These are phyloP conservation scores for Gnomoniopsis sp. DNA, from an alignment of 2,329 filamentous ascomycete genomes.

Conservation along the genomic window DNA sequence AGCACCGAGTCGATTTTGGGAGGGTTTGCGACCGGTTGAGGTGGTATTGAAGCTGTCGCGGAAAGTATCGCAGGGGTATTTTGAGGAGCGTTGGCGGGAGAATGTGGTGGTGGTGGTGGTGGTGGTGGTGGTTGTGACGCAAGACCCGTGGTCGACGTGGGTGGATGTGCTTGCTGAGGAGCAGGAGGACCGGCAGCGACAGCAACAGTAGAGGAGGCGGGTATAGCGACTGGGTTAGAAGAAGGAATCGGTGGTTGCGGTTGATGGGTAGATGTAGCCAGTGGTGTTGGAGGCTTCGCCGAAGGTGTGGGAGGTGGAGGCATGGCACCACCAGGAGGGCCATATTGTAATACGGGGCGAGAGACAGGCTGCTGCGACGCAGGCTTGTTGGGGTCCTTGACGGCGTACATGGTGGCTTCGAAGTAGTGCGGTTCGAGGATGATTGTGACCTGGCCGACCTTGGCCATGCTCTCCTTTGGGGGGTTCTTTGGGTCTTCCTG, in stretches of 20 bases:
- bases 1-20: constrained; percentile 28
- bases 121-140: constrained; percentile 19
- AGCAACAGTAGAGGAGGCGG: constrained; percentile 12
- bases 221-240: constrained; percentile 18
- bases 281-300: constrained; percentile 22
- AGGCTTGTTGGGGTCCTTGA: constrained; percentile 60
- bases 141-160: constrained; percentile 17
- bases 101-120: constrained; percentile 8
- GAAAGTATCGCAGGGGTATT: constrained; percentile 11
- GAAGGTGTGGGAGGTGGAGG: constrained; percentile 43
- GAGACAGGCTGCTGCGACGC: constrained; percentile 36
- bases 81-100: neutral
- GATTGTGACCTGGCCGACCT: constrained; percentile 69
- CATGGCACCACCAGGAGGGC: constrained; percentile 61
- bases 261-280: constrained; percentile 23
- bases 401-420: constrained; percentile 69
- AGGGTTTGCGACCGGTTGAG: constrained; percentile 23
- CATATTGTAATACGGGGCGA: constrained; percentile 63
- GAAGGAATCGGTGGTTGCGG: constrained; percentile 20
- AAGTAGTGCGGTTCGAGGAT: constrained; percentile 78
- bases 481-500: constrained; percentile 65
- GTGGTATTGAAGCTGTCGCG: constrained; percentile 14
- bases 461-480: constrained; percentile 67
- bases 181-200: neutral
- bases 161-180: neutral